Percentiles rank a stretch among this genome's conserved stretches.
These are phyloP conservation scores for Eucalyptus cloeziana DNA, from an alignment of 345 rosid species.

Conservation along the genomic window DNA sequence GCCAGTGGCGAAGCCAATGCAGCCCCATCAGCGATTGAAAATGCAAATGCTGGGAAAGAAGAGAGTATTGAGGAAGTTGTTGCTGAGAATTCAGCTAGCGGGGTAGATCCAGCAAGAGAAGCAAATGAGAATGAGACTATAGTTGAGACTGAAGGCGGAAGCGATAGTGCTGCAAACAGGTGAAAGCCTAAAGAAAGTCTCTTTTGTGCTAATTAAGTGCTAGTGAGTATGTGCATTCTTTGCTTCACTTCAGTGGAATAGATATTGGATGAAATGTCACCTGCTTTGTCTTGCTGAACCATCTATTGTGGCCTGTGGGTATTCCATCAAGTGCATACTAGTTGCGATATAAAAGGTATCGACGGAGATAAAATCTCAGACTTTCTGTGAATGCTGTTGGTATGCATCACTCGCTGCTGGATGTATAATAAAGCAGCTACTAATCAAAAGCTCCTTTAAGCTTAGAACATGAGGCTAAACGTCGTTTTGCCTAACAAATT, in stretches of 20 bases:
- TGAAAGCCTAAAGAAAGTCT: background rate
- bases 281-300: background rate
- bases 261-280: background rate
- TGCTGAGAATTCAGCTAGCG: conserved; percentile 9
- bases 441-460: background rate
- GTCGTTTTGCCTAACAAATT: background rate
- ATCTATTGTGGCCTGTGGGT: background rate
- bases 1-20: background rate
- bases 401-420: background rate
- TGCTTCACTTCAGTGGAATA: background rate
- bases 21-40: background rate
- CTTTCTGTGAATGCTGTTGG: background rate
- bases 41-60: background rate
- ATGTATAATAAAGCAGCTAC: background rate
- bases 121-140: background rate
- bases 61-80: background rate
- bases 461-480: background rate
- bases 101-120: background rate
- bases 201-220: background rate
- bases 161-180: background rate
- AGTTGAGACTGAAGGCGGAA: background rate
- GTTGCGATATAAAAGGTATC: background rate
- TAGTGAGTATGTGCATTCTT: background rate
- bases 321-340: background rate
- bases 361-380: background rate